Base-by-base conservation (phyloP, 768 basidiomycete genomes). In the Panellus pusillus region DNA sequence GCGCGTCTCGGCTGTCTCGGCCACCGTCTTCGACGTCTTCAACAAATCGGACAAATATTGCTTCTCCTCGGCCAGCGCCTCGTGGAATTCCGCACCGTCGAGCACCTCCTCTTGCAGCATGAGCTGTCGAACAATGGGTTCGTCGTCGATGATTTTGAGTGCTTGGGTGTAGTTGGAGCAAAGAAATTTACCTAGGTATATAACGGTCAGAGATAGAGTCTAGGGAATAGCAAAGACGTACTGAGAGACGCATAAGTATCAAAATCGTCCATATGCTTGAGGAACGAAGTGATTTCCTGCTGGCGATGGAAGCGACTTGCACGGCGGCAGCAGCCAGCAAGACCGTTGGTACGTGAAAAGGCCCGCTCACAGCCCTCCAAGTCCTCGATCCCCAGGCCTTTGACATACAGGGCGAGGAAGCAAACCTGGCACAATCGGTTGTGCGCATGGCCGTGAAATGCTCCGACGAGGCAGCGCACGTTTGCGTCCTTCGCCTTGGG, bases 381-480 rank as follows among this genome's bases (percentile, higher is more conserved):
- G 37, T 61, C 57, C 47, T 60, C 59, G 2, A 60, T 35, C 0
- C 62, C 62, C 2, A n/a, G n/a, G n/a, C n/a, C n/a, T n/a, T n/a
- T n/a, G n/a, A n/a, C n/a, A n/a, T n/a, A n/a, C n/a, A n/a, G n/a
- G n/a, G n/a, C n/a, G n/a, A n/a, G n/a, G n/a, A n/a, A n/a, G n/a
- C n/a, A n/a, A n/a, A n/a, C n/a, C n/a, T n/a, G n/a, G n/a, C n/a
- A n/a, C n/a, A n/a, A n/a, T n/a, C n/a, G n/a, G n/a, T n/a, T n/a
- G n/a, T n/a, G n/a, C n/a, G n/a, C n/a, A n/a, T n/a, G n/a, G n/a
- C n/a, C n/a, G n/a, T n/a, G n/a, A n/a, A n/a, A 5, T 9, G 55
- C 12, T 3, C 55, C 55, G 1, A 57, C 55, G 2, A 58, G 31
- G 1, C 13, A 31, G 11, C 29, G 36, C n/a, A 50, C 19, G n/a